phyloP scores from a whole-genome alignment of 441 rosid species.

The Gossypium gossypioides region DNA sequence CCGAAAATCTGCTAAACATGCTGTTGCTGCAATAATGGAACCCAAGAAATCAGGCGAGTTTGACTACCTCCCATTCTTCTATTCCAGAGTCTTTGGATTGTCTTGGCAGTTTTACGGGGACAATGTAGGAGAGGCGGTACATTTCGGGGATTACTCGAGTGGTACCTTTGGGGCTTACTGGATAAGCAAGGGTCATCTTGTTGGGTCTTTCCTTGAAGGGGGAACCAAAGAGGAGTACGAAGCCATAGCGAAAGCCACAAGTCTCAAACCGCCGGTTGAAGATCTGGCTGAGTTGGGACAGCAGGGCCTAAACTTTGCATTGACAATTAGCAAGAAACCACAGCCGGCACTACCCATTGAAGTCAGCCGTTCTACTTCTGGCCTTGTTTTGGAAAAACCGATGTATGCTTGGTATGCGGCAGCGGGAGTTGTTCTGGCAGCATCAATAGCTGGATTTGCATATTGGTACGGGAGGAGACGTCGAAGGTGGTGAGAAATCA shows the following conservation, averaged over 20 bases:
- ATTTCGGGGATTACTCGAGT: slow-evolving; percentile 72
- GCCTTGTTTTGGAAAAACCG: slow-evolving; percentile 43
- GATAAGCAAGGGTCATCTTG: slow-evolving; percentile 67
- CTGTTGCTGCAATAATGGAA: slow-evolving; percentile 65
- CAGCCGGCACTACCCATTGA: slow-evolving; percentile 14
- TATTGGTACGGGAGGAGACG: slow-evolving; percentile 85
- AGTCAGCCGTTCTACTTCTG: slow-evolving; percentile 9
- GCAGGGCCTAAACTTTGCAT: slow-evolving; percentile 58
- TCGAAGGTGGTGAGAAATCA: slow-evolving; percentile 54
- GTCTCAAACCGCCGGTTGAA: slow-evolving; percentile 43
- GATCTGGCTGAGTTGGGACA: slow-evolving; percentile 48
- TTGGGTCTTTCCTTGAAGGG: slow-evolving; percentile 90
- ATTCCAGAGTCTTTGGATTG: slow-evolving; percentile 69
- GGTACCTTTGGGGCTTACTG: slow-evolving; percentile 72
- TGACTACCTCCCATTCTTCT: slow-evolving; percentile 82
- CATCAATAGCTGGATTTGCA: slow-evolving; percentile 73
- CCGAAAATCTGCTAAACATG: slow-evolving; percentile 70
- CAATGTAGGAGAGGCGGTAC: slow-evolving; percentile 64
- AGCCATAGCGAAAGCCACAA: slow-evolving; percentile 60
- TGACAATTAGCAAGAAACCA: slow-evolving; percentile 36
- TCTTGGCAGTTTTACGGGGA: slow-evolving; percentile 95
- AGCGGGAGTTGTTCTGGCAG: slow-evolving; percentile 61
- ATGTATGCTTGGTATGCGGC: slow-evolving; percentile 54
- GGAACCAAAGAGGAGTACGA: slow-evolving; percentile 85
- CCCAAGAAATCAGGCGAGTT: slow-evolving; percentile 59